Evolutionary conservation across 139 green algal genomes (phyloP).

Genomic region (Coelastrella sp.): DNA sequence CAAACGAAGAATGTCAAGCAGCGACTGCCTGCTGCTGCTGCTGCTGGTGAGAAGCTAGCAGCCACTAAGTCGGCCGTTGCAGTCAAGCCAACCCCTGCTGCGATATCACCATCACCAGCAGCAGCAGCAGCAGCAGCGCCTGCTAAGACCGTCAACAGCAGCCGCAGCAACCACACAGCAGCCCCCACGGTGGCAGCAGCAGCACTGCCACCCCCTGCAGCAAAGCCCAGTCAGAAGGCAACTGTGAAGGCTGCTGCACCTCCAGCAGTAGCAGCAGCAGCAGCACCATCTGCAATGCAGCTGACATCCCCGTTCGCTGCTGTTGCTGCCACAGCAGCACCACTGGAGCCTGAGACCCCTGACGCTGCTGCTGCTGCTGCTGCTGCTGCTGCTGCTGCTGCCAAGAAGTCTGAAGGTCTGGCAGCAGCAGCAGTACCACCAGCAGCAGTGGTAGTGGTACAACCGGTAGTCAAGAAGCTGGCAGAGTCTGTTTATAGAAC

Average conservation of each 20-base stretch:
- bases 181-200: neutral
- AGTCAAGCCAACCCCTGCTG: neutral
- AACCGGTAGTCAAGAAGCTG: neutral
- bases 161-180: neutral
- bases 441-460: conserved; percentile 29
- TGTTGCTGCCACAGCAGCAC: conserved; percentile 26
- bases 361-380: neutral
- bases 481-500: neutral
- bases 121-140: too few relatives aligned
- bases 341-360: neutral
- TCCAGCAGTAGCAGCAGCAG: neutral
- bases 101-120: neutral
- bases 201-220: neutral
- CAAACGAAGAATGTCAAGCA: neutral
- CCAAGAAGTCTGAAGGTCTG: neutral
- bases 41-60: neutral
- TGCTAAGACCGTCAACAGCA: neutral
- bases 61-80: neutral
- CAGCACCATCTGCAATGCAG: neutral
- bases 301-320: neutral
- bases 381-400: neutral
- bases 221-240: neutral
- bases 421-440: conserved; percentile 17
- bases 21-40: neutral
- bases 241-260: neutral